Evolutionary conservation across 257 asterid genomes (phyloP), one percentile per base, ranked within the genome.

Genomic region (Osmanthus fragrans): DNA sequence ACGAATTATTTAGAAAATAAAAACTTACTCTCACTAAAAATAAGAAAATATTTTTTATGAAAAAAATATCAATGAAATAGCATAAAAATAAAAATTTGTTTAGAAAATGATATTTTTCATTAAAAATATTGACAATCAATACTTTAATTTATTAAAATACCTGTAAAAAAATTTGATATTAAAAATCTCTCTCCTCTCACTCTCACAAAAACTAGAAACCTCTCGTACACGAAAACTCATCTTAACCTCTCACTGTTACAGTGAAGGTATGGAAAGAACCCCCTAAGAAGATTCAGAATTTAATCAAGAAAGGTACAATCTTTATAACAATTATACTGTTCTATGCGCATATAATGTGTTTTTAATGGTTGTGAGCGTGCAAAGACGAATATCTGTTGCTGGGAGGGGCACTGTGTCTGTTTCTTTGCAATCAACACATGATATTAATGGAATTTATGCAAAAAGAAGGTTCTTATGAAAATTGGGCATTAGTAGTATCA

Each of bases 251-350:
- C 68, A 12, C 77, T 30, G 11, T 47, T 23, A 42, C 47, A 25
- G 68, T 69, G 69, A 36, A 70, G 75, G 5, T 39, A 21, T 30
- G 70, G 77, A 23, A 25, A 45, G 45, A 77, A 4, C 71, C 72
- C 64, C 73, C 73, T 19, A n/a, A 15, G 11, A 45, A 49, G 9
- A 63, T 74, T 77, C 81, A 15, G 64, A 49, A 69, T 19, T 9
- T 23, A 25, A 25, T n/a, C 51, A 5, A 72, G 21, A 32, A 54
- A 37, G 82, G 88, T 85, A 80, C 66, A 79, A 16, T 63, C 65
- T 68, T 73, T 32, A 16, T 70, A 11, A n/a, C 49, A 56, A 56
- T n/a, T 56, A 39, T 7, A 37, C 4, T 27, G 69, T 65, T 60
- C 51, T 67, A 15, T 56, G 70, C 3, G 45, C 3, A 36, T 67